Percentiles rank a stretch among this genome's conserved stretches.
These are phyloP conservation scores for Berberis vulgaris DNA, from an alignment of 164 flowering plant species.

Conservation along the genomic window DNA sequence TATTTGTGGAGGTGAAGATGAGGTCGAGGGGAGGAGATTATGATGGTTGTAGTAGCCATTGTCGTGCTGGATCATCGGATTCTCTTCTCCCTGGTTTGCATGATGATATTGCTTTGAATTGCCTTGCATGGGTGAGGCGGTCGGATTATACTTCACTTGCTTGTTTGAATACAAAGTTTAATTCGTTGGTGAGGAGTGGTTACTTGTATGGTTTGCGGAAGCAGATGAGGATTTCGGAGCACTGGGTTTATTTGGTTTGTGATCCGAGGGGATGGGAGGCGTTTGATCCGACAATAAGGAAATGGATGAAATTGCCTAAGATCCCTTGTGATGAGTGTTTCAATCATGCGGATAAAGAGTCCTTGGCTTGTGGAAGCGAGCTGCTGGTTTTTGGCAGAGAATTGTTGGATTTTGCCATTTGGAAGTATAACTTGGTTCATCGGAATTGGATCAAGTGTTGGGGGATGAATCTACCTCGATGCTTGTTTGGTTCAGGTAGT, in stretches of 20 bases:
- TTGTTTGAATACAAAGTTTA: constrained; percentile 34
- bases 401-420: constrained; percentile 40
- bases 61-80: constrained; percentile 25
- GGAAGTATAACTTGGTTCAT: constrained; percentile 40
- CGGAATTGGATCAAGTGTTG: constrained; percentile 38
- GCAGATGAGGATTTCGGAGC: constrained; percentile 39
- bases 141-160: constrained; percentile 46
- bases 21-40: constrained; percentile 20
- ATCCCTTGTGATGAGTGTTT: constrained; percentile 67
- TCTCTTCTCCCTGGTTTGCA: constrained; percentile 50
- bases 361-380: constrained; percentile 58
- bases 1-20: constrained; percentile 7
- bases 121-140: constrained; percentile 42
- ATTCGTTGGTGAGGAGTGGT: constrained; percentile 37
- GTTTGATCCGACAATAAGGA: constrained; percentile 36
- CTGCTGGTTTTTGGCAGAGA: constrained; percentile 62
- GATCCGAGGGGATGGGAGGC: constrained; percentile 60
- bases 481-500: constrained; percentile 58
- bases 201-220: constrained; percentile 36
- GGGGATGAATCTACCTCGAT: constrained; percentile 52
- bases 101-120: constrained; percentile 45
- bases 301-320: constrained; percentile 50
- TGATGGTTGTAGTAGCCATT: constrained; percentile 25
- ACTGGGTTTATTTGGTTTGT: constrained; percentile 57
- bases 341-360: constrained; percentile 60